These are phyloP conservation scores for Earliella scabrosa DNA, from an alignment of 1,284 basidiomycete species.

Conservation along the genomic window DNA sequence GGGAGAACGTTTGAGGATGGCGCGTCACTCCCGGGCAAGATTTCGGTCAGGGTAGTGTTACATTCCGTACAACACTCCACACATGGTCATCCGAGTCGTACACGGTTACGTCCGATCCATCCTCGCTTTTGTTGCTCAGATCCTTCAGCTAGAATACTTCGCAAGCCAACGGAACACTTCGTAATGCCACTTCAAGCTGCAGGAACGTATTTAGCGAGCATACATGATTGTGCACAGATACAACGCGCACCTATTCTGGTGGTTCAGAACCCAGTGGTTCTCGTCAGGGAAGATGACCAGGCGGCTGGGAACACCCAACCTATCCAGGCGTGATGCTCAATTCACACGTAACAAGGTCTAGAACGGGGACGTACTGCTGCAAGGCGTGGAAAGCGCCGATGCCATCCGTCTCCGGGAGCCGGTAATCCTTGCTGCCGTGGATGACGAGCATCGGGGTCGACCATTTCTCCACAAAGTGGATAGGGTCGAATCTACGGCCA, in stretches of 20 bases:
- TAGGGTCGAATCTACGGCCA: slow-evolving; percentile 62
- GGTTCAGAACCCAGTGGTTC: slow-evolving; percentile 89
- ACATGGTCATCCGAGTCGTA: not conserved
- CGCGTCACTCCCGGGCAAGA: too few relatives aligned
- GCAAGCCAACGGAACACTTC: slow-evolving; percentile 91
- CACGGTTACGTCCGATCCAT: not conserved
- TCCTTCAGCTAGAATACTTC: slow-evolving; percentile 61
- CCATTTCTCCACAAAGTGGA: slow-evolving; percentile 84
- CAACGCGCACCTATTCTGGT: slow-evolving; percentile 64
- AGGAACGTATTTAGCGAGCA: not conserved
- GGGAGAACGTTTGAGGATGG: too few relatives aligned
- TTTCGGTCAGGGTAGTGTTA: not conserved
- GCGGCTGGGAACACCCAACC: slow-evolving; percentile 77
- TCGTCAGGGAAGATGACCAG: slow-evolving; percentile 92
- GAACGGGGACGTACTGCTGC: slow-evolving; percentile 65
- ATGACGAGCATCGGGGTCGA: slow-evolving; percentile 84
- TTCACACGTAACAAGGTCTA: too few relatives aligned
- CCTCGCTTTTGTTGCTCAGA: slow-evolving; percentile 5
- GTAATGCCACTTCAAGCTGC: slow-evolving; percentile 81
- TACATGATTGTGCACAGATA: not conserved
- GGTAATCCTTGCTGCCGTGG: slow-evolving; percentile 87
- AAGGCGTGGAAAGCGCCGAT: slow-evolving; percentile 82
- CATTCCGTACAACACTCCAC: not conserved
- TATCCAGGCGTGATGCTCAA: too few relatives aligned
- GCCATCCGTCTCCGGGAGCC: slow-evolving; percentile 83